phyloP scores from a whole-genome alignment of 208 protist species.

The Blechomonas ayalai region DNA sequence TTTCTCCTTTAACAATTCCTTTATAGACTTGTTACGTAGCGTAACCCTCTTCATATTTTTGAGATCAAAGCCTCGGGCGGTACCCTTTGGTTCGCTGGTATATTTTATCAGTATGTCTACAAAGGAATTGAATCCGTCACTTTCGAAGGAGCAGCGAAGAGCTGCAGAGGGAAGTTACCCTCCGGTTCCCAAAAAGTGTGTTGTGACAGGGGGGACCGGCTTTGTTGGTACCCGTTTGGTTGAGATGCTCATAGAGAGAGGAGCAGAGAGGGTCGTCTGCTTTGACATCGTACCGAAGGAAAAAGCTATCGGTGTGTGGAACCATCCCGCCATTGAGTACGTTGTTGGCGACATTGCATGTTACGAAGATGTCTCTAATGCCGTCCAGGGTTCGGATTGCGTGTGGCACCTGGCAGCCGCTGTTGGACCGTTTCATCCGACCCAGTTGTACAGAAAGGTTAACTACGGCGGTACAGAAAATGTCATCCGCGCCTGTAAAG shows the following conservation, averaged over 20 bases:
- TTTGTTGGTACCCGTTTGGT: constrained; percentile 93
- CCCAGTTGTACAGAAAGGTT: constrained; percentile 79
- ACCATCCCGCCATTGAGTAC: constrained; percentile 85
- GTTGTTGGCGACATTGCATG: constrained; percentile 87
- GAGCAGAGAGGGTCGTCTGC: constrained; percentile 82
- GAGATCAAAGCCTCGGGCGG: not conserved
- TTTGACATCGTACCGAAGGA: constrained; percentile 89
- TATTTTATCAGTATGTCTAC: no score
- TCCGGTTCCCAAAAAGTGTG: constrained; percentile 76
- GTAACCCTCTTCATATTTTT: not conserved
- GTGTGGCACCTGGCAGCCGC: constrained; percentile 93
- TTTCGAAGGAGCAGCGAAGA: constrained; percentile 54
- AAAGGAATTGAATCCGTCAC: constrained; percentile 39
- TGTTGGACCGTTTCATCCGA: constrained; percentile 92
- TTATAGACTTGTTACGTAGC: not conserved
- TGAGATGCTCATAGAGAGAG: constrained; percentile 94
- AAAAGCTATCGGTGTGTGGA: constrained; percentile 60
- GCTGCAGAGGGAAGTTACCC: constrained; percentile 49
- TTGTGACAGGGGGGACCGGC: constrained; percentile 92
- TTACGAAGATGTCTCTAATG: constrained; percentile 59
- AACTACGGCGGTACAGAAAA: constrained; percentile 92
- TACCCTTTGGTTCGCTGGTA: not conserved
- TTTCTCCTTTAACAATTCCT: constrained; percentile 1
- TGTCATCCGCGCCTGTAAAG: constrained; percentile 90
- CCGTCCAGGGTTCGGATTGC: constrained; percentile 86